A percentile compares a stretch with the other conserved stretches of the same genome.
These are phyloP conservation scores for Cladosporium sp. DNA, from an alignment of 2,329 filamentous ascomycete genomes.

Conservation along the genomic window DNA sequence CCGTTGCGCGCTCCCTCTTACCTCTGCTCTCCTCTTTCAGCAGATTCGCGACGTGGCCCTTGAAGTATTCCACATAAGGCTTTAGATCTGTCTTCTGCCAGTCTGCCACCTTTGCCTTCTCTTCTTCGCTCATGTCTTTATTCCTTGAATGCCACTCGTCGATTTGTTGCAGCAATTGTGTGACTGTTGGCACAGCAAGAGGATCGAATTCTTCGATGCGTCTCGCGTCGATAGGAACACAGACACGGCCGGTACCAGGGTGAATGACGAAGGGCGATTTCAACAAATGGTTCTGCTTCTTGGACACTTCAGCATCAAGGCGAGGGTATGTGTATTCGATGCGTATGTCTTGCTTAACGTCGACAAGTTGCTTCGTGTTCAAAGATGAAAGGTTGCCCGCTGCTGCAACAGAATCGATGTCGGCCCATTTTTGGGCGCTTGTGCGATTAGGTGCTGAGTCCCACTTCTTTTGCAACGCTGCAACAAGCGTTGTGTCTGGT, in stretches of 20 bases:
- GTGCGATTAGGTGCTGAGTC: conserved; percentile 74
- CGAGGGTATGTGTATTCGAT: conserved; percentile 97
- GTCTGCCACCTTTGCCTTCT: conserved; percentile 64
- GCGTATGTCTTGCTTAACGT: conserved; percentile 93
- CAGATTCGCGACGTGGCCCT: conserved; percentile 73
- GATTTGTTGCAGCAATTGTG: conserved; percentile 78
- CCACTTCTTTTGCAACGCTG: conserved; percentile 87
- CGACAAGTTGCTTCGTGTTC: conserved; percentile 62
- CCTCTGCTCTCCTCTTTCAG: conserved; percentile 68
- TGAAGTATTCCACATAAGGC: conserved; percentile 89
- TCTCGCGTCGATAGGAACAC: conserved; percentile 84
- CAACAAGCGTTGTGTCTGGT: conserved; percentile 74
- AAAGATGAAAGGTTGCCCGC: conserved; percentile 69
- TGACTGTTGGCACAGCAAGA: conserved; percentile 83
- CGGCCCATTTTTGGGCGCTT: conserved; percentile 84
- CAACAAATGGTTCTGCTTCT: conserved; percentile 96
- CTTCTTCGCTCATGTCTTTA: conserved; percentile 43
- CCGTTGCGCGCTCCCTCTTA: conserved; percentile 59
- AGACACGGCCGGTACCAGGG: conserved; percentile 89
- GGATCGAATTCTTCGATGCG: conserved; percentile 83
- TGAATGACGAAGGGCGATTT: conserved; percentile 97
- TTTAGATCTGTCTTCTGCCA: conserved; percentile 97
- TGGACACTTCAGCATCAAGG: conserved; percentile 94
- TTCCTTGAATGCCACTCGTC: conserved; percentile 67
- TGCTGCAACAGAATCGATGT: conserved; percentile 85